Base-by-base conservation (phyloP, 2,329 filamentous ascomycete species). In the Clarireedia paspali region DNA sequence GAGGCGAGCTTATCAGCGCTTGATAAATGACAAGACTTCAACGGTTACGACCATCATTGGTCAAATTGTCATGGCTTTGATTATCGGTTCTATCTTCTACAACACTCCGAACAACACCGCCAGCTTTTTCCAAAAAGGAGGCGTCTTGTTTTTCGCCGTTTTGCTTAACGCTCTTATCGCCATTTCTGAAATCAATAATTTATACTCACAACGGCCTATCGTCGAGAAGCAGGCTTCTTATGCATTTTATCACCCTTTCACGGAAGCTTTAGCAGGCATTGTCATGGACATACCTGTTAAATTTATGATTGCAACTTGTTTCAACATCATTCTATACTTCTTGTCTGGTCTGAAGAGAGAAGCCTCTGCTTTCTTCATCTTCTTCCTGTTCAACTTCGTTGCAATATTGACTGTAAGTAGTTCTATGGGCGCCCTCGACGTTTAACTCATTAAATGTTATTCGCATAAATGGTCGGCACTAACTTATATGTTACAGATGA, bases 311-410 rank as follows among this genome's bases (percentile, higher is more conserved):
- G 73, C 76, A 0, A 9, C 72, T 1, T 62, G 71, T 5, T 84
- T 95, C 77, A 95, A 96, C 68, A 50, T 90, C 44, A 79, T 83
- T 1, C 72, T 96, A 2, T 96, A 96, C 73, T 96, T 96, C 71
- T 85, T 96, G 82, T 86, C 88, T 0, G 87, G 91, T 60, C 74
- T 96, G 40, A 81, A 88, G 55, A 80, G 89, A 53, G 84, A 87
- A 62, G 75, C 88, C 0, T 87, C 85, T 1, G 74, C 85, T 0
- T 96, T 94, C 76, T 96, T 96, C 77, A 88, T 90, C 74, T 95
- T 90, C 78, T 30, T 66, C 6, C 38, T 66, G 10, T 64, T 68
- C 47, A 62, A 59, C 1, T 69, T 69, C 56, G 47, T 62, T 40
- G 55, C 61, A 26, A 64, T 59, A 9, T 26, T 69, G 44, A 79